Base-by-base conservation (phyloP, 345 rosid species). In the Acer campestre region DNA sequence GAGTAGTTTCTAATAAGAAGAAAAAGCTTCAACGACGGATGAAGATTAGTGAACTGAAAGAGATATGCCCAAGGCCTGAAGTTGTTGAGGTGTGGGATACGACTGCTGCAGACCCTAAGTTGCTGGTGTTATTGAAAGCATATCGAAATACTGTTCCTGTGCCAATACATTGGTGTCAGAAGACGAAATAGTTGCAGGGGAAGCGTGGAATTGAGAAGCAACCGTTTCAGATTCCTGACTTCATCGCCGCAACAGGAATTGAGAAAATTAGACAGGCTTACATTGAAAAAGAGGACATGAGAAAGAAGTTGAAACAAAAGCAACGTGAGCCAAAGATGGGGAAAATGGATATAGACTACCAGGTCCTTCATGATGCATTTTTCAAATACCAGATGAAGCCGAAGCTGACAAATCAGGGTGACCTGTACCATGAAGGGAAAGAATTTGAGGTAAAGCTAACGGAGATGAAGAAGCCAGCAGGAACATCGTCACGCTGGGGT, bases 81-180 rank as follows among this genome's bases (percentile, higher is more conserved):
- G 99, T 94, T 29, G 99, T 97, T 67, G 99, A 97, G 99, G 97
- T 97, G 53, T 97, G 99, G 99, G 99, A 97, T 82, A 98, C 98
- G 22, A 97, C 98, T 78, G 78, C 99, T 17, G 91, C 97, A 58
- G 99, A 97, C 77, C 98, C 99, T 3, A 97, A 94, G 89, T 79
- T 97, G 89, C 87, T 94, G 81, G 99, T 97, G 67, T 97, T 78
- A 85, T 75, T 97, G 86, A 96, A 96, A 83, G 89, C 99, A 4
- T 94, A 92, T 79, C 85, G 97, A 85, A 97, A 94, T 76, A 89
- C 96, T 70, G 99, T 97, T 75, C 98, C 98, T 38, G 98, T 97
- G 46, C 99, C 99, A 23, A 93, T 98, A 78, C 99, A 97, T 77
- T 97, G 99, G 99, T 91, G 92, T 78, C 99, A 97, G 88, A 97